A percentile compares a stretch with the other conserved stretches of the same genome.
phyloP scores from a whole-genome alignment of 305 asterid genomes.

The Fraxinus paxiana region DNA sequence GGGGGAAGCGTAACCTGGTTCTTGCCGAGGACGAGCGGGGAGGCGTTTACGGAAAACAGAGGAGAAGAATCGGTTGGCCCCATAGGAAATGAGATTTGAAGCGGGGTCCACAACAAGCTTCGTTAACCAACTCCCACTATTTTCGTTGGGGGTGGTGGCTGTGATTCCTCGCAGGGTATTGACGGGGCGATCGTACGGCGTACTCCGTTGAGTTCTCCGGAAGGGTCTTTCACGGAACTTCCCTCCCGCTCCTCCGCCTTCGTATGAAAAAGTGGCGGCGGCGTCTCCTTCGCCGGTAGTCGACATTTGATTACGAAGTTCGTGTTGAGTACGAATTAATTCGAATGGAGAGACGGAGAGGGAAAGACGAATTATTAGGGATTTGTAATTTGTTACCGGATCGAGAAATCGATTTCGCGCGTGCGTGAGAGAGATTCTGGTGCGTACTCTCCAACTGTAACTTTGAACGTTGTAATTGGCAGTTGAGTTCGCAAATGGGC shows the following conservation, averaged over 20 bases:
- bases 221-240: slow-evolving; percentile 54
- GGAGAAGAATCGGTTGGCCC: slow-evolving; percentile 55
- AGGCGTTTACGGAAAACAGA: slow-evolving; percentile 53
- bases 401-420: neutral
- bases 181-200: slow-evolving; percentile 79
- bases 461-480: neutral
- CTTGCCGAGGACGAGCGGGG: slow-evolving; percentile 39
- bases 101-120: slow-evolving; percentile 75
- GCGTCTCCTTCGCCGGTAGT: slow-evolving; percentile 57
- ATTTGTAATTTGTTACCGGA: slow-evolving; percentile 11
- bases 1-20: slow-evolving; percentile 33
- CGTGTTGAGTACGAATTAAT: slow-evolving; percentile 7
- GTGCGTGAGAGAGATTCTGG: neutral
- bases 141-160: slow-evolving; percentile 18
- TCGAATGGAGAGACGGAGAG: slow-evolving; percentile 17
- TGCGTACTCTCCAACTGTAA: neutral
- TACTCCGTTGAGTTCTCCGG: slow-evolving; percentile 37
- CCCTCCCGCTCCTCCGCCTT: slow-evolving; percentile 59
- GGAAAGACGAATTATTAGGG: slow-evolving; percentile 30
- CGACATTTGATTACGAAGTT: slow-evolving; percentile 41
- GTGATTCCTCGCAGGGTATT: slow-evolving; percentile 30
- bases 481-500: neutral
- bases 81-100: slow-evolving; percentile 51
- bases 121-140: slow-evolving; percentile 52
- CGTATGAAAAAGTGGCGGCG: slow-evolving; percentile 34